Base-by-base conservation (phyloP, 805 yeast species). In the Dipodascus geniculatus region DNA sequence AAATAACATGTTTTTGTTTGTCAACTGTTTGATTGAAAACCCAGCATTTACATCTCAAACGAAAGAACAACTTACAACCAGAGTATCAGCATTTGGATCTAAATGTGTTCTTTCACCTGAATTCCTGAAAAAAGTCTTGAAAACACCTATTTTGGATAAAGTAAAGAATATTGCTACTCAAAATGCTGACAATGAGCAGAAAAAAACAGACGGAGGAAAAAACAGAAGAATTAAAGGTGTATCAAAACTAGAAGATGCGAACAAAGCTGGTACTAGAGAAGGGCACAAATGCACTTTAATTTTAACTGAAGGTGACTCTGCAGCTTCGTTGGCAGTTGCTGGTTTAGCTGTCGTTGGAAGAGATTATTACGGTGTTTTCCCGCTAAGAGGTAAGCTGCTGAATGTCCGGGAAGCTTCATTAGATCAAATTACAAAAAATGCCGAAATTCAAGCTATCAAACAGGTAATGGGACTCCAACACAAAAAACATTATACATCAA, bases 21-120 rank as follows among this genome's bases (percentile, higher is more conserved):
- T 93, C 57, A 93, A 93, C 68, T 88, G 96, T 76, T 74, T 90
- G 61, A 82, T 93, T 69, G 96, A 89, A 65, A 93, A 93, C 62
- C 99, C 99, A 0, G 95, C 98, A 0, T 93, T 93, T 67, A 89
- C 97, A 0, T 90, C 98, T 0, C 99, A 93, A 71, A 93, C 99
- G 0, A 93, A 93, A 65, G 99, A 93, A 67, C 96, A 89, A 65
- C 72, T 93, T 62, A 90, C 96, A 22, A 88, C 98, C 0, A 82
- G 93, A 65, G 82, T 82, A 0, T 75, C 85, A 19, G 95, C 90
- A 60, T 93, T 91, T 72, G 97, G 97, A 23, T 87, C 96, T 8
- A 84, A 73, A 72, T 85, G 79, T 65, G 81, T 76, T n/a, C 74
- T 93, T 3, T 78, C 87, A 16, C 95, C 86, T 55, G 83, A 75